A percentile compares a stretch with the other conserved stretches of the same genome.
These are phyloP conservation scores for Esteya vermicola DNA, from an alignment of 2,329 filamentous ascomycete species.

Conservation along the genomic window DNA sequence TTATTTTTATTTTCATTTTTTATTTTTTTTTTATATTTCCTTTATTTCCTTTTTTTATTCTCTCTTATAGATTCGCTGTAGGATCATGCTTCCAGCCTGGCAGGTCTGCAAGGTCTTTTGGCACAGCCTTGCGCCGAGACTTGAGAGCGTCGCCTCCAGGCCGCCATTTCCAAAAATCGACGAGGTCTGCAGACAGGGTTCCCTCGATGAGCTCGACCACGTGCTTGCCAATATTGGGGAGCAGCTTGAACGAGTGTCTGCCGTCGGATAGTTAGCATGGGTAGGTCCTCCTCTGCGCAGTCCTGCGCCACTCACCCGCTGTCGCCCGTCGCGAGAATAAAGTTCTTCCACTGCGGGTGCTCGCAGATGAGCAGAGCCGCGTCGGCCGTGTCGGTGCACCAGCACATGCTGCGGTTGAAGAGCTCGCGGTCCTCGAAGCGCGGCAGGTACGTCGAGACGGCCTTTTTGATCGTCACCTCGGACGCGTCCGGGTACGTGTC, in stretches of 20 bases:
- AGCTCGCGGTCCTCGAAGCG: background rate
- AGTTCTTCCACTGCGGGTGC: conserved; percentile 26
- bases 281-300: background rate
- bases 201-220: conserved; percentile 4
- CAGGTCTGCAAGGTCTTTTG: conserved; percentile 1
- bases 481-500: conserved; percentile 22
- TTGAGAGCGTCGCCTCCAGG: conserved; percentile 4
- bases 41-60: too few species aligned
- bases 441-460: conserved; percentile 3
- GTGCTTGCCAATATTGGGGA: conserved; percentile 3
- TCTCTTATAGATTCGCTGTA: too few species aligned
- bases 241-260: conserved; percentile 5
- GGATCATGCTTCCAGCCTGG: conserved; percentile 3
- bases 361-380: conserved; percentile 18
- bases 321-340: conserved; percentile 40
- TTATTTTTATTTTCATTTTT: too few species aligned
- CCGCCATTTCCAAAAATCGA: conserved; percentile 2
- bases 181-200: background rate
- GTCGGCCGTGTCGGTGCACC: conserved; percentile 6
- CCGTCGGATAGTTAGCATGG: background rate
- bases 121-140: background rate
- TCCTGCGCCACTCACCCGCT: conserved; percentile 34
- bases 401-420: conserved; percentile 4
- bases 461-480: conserved; percentile 6
- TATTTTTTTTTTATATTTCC: too few species aligned